Percentiles rank a stretch among this genome's conserved stretches.
Evolutionary conservation across 495 filamentous ascomycete genomes (phyloP).

Genomic region (Bathelium albidoporum): DNA sequence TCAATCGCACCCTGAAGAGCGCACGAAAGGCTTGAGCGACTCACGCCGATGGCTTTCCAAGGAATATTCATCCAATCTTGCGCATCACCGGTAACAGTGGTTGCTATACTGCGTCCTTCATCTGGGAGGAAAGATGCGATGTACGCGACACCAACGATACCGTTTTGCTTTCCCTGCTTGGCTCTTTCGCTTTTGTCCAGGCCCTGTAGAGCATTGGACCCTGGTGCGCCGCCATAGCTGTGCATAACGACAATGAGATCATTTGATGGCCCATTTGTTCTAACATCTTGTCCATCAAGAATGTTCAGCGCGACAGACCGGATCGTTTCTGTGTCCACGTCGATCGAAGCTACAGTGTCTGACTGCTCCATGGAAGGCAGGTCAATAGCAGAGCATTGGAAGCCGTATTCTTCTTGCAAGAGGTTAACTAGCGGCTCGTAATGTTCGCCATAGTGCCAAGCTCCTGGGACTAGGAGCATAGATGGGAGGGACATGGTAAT

Average conservation of each 20-base stretch:
- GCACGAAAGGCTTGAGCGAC: too few relatives aligned
- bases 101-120: neutral
- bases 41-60: neutral
- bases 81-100: neutral
- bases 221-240: neutral
- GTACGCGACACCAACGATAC: neutral
- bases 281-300: neutral
- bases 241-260: neutral
- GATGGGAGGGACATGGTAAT: neutral
- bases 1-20: too few relatives aligned
- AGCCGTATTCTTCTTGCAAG: neutral
- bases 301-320: neutral
- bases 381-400: neutral
- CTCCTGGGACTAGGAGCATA: too few relatives aligned
- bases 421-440: neutral
- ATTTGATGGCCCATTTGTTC: neutral
- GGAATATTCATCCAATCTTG: neutral
- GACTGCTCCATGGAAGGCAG: neutral
- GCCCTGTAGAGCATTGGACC: neutral
- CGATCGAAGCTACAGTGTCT: neutral
- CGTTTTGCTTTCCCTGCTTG: neutral
- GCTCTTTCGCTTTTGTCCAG: neutral
- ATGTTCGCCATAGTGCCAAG: neutral
- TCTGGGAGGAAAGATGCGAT: neutral
- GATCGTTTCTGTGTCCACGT: neutral